Percentiles rank a stretch among this genome's conserved stretches.
Conservation (phyloP, 1,284 basidiomycete genomes). For the Pseudozyma tsukubaensis region DNA sequence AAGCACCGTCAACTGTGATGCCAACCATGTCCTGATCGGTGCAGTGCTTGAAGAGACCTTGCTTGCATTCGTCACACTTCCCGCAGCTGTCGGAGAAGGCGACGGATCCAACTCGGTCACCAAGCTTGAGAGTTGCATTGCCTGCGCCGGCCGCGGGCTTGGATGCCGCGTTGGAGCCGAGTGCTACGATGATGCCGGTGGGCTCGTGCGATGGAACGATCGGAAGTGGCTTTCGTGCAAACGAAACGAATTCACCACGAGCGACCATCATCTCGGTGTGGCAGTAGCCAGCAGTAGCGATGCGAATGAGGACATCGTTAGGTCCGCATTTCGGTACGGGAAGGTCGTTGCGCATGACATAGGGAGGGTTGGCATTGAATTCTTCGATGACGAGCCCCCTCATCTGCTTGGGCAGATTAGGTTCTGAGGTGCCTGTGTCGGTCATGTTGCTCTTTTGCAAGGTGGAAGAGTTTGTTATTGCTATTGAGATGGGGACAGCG, state of each 20-base stretch:
- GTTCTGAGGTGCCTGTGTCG: conserved; percentile 1
- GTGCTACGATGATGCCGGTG: conserved; percentile 47
- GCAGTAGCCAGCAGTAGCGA: conserved; percentile 54
- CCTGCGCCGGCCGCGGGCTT: conserved; percentile 19
- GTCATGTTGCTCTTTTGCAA: no score
- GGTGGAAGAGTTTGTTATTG: background rate
- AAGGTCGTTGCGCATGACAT: conserved; percentile 36
- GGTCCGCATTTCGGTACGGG: conserved; percentile 19
- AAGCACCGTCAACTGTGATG: conserved; percentile 50
- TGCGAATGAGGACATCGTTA: conserved; percentile 36
- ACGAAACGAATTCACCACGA: conserved; percentile 40
- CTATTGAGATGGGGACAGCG: no score
- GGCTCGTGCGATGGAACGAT: conserved; percentile 54
- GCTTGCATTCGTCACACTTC: conserved; percentile 47
- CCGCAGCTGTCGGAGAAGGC: conserved; percentile 53
- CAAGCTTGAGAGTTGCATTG: conserved; percentile 39
- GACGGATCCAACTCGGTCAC: conserved; percentile 59
- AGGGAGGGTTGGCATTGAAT: conserved; percentile 36
- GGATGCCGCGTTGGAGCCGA: conserved; percentile 14
- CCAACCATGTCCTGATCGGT: conserved; percentile 52
- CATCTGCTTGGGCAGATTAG: conserved; percentile 25
- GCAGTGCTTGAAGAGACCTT: conserved; percentile 44
- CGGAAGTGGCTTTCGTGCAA: conserved; percentile 37
- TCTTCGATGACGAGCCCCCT: conserved; percentile 29
- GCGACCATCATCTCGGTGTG: conserved; percentile 56